Percentiles rank a stretch among this genome's conserved stretches.
phyloP scores from a whole-genome alignment of 176 grass and related monocot species.

The Cymbopogon citratus region DNA sequence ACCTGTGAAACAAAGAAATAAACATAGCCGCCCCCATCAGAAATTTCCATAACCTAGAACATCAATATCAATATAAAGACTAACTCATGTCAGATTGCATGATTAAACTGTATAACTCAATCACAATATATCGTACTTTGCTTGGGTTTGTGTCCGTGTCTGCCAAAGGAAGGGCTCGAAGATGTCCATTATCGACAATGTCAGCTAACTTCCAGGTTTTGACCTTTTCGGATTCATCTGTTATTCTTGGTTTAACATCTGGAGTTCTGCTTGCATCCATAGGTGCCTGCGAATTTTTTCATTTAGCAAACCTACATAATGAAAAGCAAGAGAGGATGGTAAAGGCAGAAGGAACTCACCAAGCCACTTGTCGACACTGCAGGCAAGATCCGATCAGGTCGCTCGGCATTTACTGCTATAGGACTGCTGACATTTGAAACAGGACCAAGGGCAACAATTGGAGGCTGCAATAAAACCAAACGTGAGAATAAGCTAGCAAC shows the following conservation, averaged over 20 bases:
- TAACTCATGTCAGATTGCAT: not conserved
- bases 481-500: not conserved
- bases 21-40: not conserved
- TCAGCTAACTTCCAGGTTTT: slow-evolving; percentile 90
- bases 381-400: slow-evolving; percentile 77
- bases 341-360: slow-evolving; percentile 44
- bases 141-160: slow-evolving; percentile 55
- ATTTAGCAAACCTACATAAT: slow-evolving; percentile 25
- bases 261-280: slow-evolving; percentile 75
- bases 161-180: slow-evolving; percentile 68
- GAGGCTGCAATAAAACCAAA: slow-evolving; percentile 59
- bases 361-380: slow-evolving; percentile 84
- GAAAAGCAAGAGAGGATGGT: slow-evolving; percentile 8
- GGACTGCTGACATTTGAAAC: slow-evolving; percentile 87
- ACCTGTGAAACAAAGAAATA: slow-evolving; percentile 54
- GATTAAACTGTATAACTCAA: slow-evolving; percentile 10
- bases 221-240: slow-evolving; percentile 81
- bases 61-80: slow-evolving; percentile 10
- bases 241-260: slow-evolving; percentile 93
- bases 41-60: not conserved
- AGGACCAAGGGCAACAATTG: slow-evolving; percentile 58
- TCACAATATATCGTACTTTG: slow-evolving; percentile 60
- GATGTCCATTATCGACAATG: slow-evolving; percentile 68
- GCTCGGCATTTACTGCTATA: slow-evolving; percentile 70
- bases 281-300: slow-evolving; percentile 51